These are phyloP conservation scores for Gastrolobium villosum DNA, from an alignment of 306 rosid genomes.

Conservation along the genomic window DNA sequence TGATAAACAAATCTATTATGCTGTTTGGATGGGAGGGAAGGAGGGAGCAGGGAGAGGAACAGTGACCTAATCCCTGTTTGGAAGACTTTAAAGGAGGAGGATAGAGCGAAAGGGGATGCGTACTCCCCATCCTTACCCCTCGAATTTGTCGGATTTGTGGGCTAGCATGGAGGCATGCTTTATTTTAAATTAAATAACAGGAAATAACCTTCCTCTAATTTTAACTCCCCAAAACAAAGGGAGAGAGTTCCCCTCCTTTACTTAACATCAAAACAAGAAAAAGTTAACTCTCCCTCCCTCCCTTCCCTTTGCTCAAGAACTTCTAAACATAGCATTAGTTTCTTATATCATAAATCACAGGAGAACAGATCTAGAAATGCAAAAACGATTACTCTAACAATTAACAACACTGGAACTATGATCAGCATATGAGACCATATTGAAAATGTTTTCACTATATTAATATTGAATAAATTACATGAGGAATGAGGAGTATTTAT, in stretches of 20 bases:
- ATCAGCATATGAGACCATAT: neutral
- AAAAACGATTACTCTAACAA: neutral
- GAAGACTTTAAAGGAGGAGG: constrained; percentile 1
- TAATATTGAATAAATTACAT: too few relatives aligned
- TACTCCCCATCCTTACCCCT: neutral
- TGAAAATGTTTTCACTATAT: too few relatives aligned
- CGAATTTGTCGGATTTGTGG: neutral
- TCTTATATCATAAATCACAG: constrained; percentile 14
- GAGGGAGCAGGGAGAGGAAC: constrained; percentile 7
- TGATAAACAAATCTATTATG: constrained; percentile 15
- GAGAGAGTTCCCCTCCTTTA: constrained; percentile 15
- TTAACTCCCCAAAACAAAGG: constrained; percentile 15
- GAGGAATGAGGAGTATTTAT: too few relatives aligned
- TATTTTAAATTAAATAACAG: constrained; percentile 6
- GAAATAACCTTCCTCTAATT: constrained; percentile 33
- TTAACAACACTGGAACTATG: constrained; percentile 1
- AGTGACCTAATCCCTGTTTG: constrained; percentile 11
- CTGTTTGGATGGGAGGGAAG: constrained; percentile 16
- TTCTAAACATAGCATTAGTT: constrained; percentile 24
- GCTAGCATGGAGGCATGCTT: neutral
- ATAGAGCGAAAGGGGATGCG: neutral
- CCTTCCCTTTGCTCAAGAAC: constrained; percentile 25
- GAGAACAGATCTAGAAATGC: constrained; percentile 7
- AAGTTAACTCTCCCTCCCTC: constrained; percentile 6
- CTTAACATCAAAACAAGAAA: constrained; percentile 9